These are phyloP conservation scores for Solanum sitiens DNA, from an alignment of 257 asterid genomes.

Conservation along the genomic window DNA sequence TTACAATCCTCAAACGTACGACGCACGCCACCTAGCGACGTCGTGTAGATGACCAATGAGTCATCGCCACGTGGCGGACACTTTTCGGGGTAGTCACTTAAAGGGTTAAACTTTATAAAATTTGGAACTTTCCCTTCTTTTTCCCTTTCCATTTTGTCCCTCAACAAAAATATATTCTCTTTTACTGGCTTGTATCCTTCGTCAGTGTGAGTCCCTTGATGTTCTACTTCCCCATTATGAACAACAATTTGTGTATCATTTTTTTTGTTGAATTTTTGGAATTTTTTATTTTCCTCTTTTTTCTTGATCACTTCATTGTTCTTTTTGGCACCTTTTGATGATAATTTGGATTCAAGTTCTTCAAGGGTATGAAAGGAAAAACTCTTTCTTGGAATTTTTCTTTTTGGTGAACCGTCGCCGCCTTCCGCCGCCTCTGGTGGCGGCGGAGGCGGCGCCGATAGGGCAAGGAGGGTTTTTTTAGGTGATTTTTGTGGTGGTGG, in stretches of 20 bases:
- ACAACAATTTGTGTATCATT: not conserved
- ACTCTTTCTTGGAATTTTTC: slow-evolving; percentile 25
- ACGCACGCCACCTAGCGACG: slow-evolving; percentile 83
- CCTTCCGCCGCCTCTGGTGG: not conserved
- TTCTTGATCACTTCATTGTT: not conserved
- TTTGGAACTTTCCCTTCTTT: slow-evolving; percentile 48
- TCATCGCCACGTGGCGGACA: slow-evolving; percentile 76
- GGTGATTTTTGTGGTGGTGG: slow-evolving; percentile 7
- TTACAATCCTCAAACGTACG: slow-evolving; percentile 78
- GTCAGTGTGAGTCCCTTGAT: not conserved
- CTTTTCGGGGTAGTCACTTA: slow-evolving; percentile 52
- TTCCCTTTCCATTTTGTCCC: slow-evolving; percentile 49
- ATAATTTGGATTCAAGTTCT: slow-evolving; percentile 51
- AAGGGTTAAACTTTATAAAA: slow-evolving; percentile 42
- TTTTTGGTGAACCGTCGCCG: not conserved
- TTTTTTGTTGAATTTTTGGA: not conserved
- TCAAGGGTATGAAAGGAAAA: slow-evolving; percentile 71
- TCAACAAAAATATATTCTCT: slow-evolving; percentile 66
- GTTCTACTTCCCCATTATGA: not conserved
- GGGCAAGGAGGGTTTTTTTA: not conserved
- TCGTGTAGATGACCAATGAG: slow-evolving; percentile 76
- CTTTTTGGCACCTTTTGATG: not conserved
- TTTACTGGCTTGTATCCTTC: slow-evolving; percentile 40
- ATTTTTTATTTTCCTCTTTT: not conserved
- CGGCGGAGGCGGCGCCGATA: not conserved